These are phyloP conservation scores for Coemansia sp. DNA, from an alignment of 192 early-diverging fungal species.

Conservation along the genomic window DNA sequence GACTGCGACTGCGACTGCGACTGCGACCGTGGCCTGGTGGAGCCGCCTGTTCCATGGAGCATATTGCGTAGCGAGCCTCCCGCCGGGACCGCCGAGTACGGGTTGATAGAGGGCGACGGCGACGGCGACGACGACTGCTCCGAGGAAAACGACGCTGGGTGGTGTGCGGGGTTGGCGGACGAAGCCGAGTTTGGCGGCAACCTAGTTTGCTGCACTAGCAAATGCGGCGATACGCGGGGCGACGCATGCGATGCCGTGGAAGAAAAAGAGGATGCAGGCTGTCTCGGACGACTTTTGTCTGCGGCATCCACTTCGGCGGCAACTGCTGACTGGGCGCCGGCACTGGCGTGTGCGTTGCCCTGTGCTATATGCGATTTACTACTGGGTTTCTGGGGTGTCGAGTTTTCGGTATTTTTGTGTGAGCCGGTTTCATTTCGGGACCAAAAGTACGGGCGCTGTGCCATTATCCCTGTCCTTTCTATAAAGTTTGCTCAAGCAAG, in stretches of 20 bases:
- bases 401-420: too few relatives aligned
- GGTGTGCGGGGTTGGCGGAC: neutral
- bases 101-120: slow-evolving; percentile 43
- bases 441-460: slow-evolving; percentile 36
- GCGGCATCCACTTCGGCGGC: neutral
- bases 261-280: too few relatives aligned
- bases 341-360: too few relatives aligned
- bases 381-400: too few relatives aligned
- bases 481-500: too few relatives aligned
- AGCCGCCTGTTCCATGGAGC: neutral
- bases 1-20: neutral
- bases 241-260: too few relatives aligned
- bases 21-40: neutral
- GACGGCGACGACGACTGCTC: slow-evolving; percentile 42
- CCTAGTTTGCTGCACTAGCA: slow-evolving; percentile 25
- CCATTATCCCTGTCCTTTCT: too few relatives aligned
- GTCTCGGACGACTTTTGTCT: neutral
- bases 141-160: slow-evolving; percentile 14
- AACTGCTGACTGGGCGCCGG: too few relatives aligned
- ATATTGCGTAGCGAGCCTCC: slow-evolving; percentile 22
- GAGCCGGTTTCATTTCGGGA: slow-evolving; percentile 17
- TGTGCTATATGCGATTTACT: too few relatives aligned
- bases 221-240: too few relatives aligned
- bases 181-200: slow-evolving; percentile 27
- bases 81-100: too few relatives aligned